phyloP scores from a whole-genome alignment of 2,329 filamentous ascomycete genomes.

The Penicillium olsonii region DNA sequence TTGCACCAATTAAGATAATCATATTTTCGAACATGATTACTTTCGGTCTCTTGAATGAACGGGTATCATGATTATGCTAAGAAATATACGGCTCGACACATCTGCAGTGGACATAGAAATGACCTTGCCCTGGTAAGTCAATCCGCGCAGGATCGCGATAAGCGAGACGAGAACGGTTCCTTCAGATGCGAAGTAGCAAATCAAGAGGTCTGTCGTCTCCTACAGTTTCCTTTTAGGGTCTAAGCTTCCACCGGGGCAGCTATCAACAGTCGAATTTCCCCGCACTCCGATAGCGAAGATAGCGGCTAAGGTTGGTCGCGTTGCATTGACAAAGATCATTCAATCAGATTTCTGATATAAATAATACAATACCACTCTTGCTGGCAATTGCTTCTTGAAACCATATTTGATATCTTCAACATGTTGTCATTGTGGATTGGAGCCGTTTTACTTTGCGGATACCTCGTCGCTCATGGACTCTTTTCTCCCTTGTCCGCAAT shows the following conservation, averaged over 20 bases:
- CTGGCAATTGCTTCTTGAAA: not conserved
- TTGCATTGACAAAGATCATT: no score
- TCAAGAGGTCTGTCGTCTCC: slow-evolving; percentile 10
- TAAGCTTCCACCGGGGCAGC: not conserved
- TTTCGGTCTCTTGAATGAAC: no score
- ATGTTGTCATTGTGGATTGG: slow-evolving; percentile 22
- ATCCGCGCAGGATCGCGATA: no score
- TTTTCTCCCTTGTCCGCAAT: slow-evolving; percentile 22
- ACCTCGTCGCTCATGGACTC: slow-evolving; percentile 10
- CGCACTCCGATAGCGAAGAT: slow-evolving; percentile 13
- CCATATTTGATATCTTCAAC: not conserved
- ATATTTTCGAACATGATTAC: no score
- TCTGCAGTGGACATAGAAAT: no score
- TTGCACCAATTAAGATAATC: no score
- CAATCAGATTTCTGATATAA: slow-evolving; percentile 8
- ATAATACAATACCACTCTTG: not conserved
- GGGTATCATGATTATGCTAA: no score
- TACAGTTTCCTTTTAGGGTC: slow-evolving; percentile 15
- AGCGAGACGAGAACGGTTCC: no score
- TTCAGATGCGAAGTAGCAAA: no score
- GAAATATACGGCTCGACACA: no score
- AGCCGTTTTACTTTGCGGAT: slow-evolving; percentile 11
- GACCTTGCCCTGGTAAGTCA: no score
- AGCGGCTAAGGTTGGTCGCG: slow-evolving; percentile 7
- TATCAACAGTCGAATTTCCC: slow-evolving; percentile 8